Conservation (phyloP, 345 rosid genomes). For the Mallotus nudiflorus region DNA sequence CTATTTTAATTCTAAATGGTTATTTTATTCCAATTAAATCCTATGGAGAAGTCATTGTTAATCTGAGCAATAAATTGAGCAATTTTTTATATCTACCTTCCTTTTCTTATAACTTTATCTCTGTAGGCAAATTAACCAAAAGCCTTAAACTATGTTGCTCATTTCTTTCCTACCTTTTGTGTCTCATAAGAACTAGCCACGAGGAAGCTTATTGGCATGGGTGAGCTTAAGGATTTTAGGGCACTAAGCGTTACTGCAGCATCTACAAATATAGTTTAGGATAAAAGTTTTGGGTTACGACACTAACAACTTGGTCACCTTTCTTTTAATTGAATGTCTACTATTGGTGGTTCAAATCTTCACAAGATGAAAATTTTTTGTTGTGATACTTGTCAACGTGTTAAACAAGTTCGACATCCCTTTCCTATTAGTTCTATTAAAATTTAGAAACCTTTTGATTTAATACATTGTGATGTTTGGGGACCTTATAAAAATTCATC, state of each 20-base stretch:
- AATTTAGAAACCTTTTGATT: not conserved
- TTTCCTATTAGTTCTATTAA: not conserved
- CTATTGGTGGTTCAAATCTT: too few relatives aligned
- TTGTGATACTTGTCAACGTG: not conserved
- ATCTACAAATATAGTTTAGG: not conserved
- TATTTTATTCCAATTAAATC: not conserved
- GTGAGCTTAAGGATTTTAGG: not conserved
- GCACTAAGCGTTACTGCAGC: not conserved
- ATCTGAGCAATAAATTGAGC: not conserved
- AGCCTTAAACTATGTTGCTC: too few relatives aligned
- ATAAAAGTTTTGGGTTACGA: not conserved
- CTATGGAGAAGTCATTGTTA: not conserved
- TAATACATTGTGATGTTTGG: slow-evolving; percentile 3
- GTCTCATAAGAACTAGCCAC: too few relatives aligned
- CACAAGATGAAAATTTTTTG: not conserved
- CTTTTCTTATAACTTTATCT: not conserved
- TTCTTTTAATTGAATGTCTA: too few relatives aligned
- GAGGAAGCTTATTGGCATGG: slow-evolving; percentile 10
- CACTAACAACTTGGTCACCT: not conserved
- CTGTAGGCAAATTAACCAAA: too few relatives aligned
- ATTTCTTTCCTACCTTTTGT: too few relatives aligned
- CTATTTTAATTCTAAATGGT: not conserved
- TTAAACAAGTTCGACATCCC: not conserved
- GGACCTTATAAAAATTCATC: not conserved
- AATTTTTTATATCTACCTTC: not conserved